Base-by-base conservation (phyloP, 2,329 filamentous ascomycete species). In the Aspergillus eucalypticola region DNA sequence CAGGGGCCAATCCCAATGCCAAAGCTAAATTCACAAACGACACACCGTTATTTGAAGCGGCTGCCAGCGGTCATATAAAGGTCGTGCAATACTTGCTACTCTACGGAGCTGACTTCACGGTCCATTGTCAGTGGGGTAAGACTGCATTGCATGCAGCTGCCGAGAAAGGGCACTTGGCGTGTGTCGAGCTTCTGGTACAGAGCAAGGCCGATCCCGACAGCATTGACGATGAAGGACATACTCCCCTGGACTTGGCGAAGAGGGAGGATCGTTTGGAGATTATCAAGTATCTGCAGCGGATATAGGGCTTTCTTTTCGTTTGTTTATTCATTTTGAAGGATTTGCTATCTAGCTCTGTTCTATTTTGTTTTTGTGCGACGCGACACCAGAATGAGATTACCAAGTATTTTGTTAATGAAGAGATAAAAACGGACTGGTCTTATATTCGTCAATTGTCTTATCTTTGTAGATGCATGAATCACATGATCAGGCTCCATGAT, bases 111-210 rank as follows among this genome's bases (percentile, higher is more conserved):
- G 39, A 35, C 3, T 13, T 46, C 13, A n/a, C 5, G 25, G 11
- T 11, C 15, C 17, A 10, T 15, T 39, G 53, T 3, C 27, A 27
- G 53, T 3, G 13, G 8, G 25, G 21, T 8, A 21, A 17, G 25
- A 55, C 53, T 15, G 38, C 53, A 6, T 35, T 55, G 41, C 53
- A 55, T 38, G 38, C 15, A 19, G 53, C 53, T 35, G 53, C 53
- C 19, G 53, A 21, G 17, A 21, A 46, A 5, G 53, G 53, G 7
- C 53, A 55, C 35, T 2, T 48, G 3, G 53, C 13, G 7, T 55
- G 38, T 23, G 53, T 35, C 17, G 11, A 11, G 2, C n/a, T 29
- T 17, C 53, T 55, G 5, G 5, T 55, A 15, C 17, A 19, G 13
- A 32, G 44, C 10, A 11, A 15, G 8, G 53, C 53, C 13, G 27